These are phyloP conservation scores for Aurantiochytrium sp. DNA, from an alignment of 108 stramenopile genomes.

Conservation along the genomic window DNA sequence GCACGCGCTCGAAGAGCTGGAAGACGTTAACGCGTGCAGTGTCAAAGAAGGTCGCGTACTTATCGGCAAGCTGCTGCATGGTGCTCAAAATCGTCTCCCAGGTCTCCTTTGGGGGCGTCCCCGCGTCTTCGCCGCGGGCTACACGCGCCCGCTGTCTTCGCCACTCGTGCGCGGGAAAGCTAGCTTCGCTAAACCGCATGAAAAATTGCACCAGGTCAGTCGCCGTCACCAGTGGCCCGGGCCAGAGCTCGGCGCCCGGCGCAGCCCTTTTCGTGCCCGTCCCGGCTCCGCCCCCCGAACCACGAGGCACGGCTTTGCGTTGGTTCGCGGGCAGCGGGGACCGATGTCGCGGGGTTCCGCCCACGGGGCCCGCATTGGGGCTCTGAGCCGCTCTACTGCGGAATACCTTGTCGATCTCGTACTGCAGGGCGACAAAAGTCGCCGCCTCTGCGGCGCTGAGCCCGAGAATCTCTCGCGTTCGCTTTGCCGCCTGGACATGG, in stretches of 20 bases:
- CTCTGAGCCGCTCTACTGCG: background rate
- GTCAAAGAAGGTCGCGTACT: background rate
- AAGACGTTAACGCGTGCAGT: background rate
- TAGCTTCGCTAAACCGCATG: background rate
- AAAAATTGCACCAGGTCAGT: slow-evolving; percentile 4
- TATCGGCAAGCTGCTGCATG: background rate
- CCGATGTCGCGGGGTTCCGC: background rate
- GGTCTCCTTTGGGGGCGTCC: background rate
- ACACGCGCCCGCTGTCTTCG: background rate
- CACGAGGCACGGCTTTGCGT: no score
- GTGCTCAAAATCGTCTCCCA: background rate
- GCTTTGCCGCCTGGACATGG: background rate
- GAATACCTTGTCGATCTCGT: background rate
- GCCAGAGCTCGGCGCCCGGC: background rate
- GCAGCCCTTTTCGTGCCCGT: no score
- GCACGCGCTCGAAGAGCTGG: background rate
- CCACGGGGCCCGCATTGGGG: background rate
- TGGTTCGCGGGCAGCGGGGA: no score
- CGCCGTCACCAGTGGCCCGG: background rate
- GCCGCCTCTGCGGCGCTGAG: background rate
- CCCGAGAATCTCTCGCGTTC: background rate
- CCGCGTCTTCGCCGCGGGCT: background rate
- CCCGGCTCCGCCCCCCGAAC: no score
- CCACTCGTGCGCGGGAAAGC: background rate
- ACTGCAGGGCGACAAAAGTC: background rate